Evolutionary conservation across 2,329 filamentous ascomycete species (phyloP).

Genomic region (Shiraia bambusicola): DNA sequence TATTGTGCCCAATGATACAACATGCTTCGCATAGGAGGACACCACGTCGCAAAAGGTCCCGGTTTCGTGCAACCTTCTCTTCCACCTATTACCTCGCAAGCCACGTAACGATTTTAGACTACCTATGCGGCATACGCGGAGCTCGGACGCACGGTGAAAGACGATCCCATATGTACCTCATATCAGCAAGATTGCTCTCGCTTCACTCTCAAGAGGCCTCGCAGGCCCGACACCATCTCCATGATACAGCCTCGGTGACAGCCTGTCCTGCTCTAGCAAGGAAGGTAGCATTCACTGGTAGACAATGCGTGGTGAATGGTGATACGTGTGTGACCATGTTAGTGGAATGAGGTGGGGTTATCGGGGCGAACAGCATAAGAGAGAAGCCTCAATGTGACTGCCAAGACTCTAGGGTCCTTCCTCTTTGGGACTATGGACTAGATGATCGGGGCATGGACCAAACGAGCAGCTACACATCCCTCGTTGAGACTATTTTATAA

Average conservation of each 20-base stretch:
- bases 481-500: conserved; percentile 22
- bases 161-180: no score
- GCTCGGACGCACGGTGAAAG: conserved; percentile 30
- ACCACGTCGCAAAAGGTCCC: conserved; percentile 4
- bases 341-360: conserved; percentile 20
- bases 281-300: conserved; percentile 24
- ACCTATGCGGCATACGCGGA: conserved; percentile 13
- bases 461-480: conserved; percentile 27
- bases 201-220: conserved; percentile 1
- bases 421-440: conserved; percentile 21
- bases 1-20: no score
- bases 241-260: conserved; percentile 4
- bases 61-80: conserved; percentile 3
- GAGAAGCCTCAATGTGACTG: conserved; percentile 19
- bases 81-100: background rate
- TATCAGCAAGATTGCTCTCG: conserved; percentile 7
- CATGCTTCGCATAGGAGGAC: background rate
- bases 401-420: conserved; percentile 30
- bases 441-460: conserved; percentile 9
- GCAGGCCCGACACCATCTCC: conserved; percentile 4
- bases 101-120: background rate
- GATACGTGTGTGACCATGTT: conserved; percentile 25
- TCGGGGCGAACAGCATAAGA: conserved; percentile 15
- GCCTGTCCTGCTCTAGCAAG: conserved; percentile 20
- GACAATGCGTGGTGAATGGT: conserved; percentile 19